Evolutionary conservation across 805 yeast genomes (phyloP).

Genomic region (Millerozyma acaciae): DNA sequence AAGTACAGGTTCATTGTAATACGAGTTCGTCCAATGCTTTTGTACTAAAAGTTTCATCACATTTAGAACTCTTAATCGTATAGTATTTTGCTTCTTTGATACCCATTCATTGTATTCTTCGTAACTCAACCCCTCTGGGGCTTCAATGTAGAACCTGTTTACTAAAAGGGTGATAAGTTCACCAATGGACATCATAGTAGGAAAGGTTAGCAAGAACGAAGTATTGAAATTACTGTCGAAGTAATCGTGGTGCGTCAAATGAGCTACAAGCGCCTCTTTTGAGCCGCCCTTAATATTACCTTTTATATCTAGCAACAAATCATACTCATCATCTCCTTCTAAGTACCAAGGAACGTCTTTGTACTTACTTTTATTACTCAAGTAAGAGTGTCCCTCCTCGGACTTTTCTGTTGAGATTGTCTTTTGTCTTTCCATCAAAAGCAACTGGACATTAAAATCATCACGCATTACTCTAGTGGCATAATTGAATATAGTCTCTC

Average conservation of each 20-base stretch:
- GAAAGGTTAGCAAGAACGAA: constrained; percentile 69
- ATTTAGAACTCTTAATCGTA: constrained; percentile 61
- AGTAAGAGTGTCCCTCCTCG: constrained; percentile 33
- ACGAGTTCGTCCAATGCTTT: constrained; percentile 65
- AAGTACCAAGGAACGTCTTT: constrained; percentile 66
- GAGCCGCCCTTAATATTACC: constrained; percentile 84
- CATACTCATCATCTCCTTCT: constrained; percentile 61
- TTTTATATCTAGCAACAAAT: constrained; percentile 54
- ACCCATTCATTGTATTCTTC: constrained; percentile 81
- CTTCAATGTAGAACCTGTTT: constrained; percentile 62
- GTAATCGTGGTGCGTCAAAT: constrained; percentile 70
- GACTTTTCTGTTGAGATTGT: constrained; percentile 33
- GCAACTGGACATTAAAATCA: constrained; percentile 57
- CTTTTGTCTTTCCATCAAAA: constrained; percentile 46
- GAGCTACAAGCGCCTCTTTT: constrained; percentile 69
- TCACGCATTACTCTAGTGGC: constrained; percentile 77
- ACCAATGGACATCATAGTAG: constrained; percentile 65
- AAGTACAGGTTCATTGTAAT: constrained; percentile 44
- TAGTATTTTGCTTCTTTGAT: constrained; percentile 62
- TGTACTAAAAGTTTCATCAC: constrained; percentile 64
- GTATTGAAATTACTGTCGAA: constrained; percentile 61
- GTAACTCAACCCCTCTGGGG: constrained; percentile 84
- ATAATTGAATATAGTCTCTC: constrained; percentile 66
- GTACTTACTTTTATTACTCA: constrained; percentile 30
- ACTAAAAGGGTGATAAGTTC: constrained; percentile 59